A percentile compares a stretch with the other conserved stretches of the same genome.
Conservation (phyloP, 805 yeast genomes). For the Metschnikowia anglica region DNA sequence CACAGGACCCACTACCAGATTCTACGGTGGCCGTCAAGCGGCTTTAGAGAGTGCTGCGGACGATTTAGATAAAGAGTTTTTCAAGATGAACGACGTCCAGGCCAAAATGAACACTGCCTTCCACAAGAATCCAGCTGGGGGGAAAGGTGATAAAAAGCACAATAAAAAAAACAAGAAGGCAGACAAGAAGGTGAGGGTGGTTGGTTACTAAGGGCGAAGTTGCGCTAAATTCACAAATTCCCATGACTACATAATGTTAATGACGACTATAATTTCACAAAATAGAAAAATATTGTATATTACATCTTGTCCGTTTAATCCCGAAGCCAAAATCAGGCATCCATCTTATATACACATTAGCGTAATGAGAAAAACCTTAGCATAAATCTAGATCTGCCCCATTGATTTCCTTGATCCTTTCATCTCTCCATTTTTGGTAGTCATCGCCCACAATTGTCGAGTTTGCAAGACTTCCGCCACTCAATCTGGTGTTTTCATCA, state of each 20-base stretch:
- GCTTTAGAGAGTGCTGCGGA: slow-evolving; percentile 75
- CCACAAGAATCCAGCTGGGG: slow-evolving; percentile 48
- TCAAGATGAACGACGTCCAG: slow-evolving; percentile 60
- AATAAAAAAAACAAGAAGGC: slow-evolving; percentile 75
- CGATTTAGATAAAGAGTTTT: slow-evolving; percentile 84
- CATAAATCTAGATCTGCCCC: slow-evolving; percentile 5
- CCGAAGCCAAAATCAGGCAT: background rate
- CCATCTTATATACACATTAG: background rate
- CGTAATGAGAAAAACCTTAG: background rate
- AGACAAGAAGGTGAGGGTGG: slow-evolving; percentile 41
- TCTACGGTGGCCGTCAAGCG: slow-evolving; percentile 82
- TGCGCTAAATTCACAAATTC: too few species aligned
- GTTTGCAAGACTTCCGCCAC: slow-evolving; percentile 31
- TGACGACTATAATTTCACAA: background rate
- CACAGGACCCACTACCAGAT: slow-evolving; percentile 45
- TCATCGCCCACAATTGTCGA: slow-evolving; percentile 43
- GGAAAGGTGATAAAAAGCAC: slow-evolving; percentile 52
- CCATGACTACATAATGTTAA: slow-evolving; percentile 1
- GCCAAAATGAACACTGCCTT: slow-evolving; percentile 73
- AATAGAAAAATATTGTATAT: background rate
- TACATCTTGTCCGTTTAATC: too few species aligned
- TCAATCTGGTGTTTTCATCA: slow-evolving; percentile 11
- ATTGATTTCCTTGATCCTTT: slow-evolving; percentile 27
- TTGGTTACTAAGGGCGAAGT: slow-evolving; percentile 15
- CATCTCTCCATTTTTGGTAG: slow-evolving; percentile 41